These are phyloP conservation scores for Sphenostylis stenocarpa DNA, from an alignment of 306 rosid genomes.

Conservation along the genomic window DNA sequence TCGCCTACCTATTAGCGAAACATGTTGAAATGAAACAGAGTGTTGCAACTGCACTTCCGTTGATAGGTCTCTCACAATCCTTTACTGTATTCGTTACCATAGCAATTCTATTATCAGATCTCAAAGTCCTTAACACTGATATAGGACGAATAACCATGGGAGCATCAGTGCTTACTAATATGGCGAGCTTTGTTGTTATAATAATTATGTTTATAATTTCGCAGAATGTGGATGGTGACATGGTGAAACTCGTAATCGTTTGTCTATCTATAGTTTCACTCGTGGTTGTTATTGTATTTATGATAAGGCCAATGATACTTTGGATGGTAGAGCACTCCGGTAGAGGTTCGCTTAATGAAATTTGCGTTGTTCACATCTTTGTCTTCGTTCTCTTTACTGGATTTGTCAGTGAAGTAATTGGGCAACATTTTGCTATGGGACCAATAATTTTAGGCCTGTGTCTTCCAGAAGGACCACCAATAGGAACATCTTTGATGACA, in stretches of 20 bases:
- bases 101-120: constrained; percentile 49
- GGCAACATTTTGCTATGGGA: constrained; percentile 61
- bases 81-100: constrained; percentile 46
- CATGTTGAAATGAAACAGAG: constrained; percentile 21
- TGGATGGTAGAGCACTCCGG: constrained; percentile 30
- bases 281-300: not conserved
- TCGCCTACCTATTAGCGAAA: not conserved
- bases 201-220: constrained; percentile 5
- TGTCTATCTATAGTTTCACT: constrained; percentile 25
- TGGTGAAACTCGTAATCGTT: not conserved
- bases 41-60: constrained; percentile 27
- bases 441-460: constrained; percentile 55
- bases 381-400: constrained; percentile 34
- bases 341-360: constrained; percentile 37
- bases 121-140: constrained; percentile 58
- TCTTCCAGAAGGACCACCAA: constrained; percentile 66
- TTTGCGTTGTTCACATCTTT: constrained; percentile 20
- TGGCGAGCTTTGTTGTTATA: constrained; percentile 21
- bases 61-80: constrained; percentile 42
- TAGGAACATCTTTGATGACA: constrained; percentile 49
- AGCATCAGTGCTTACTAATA: constrained; percentile 43
- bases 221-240: not conserved
- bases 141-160: constrained; percentile 60
- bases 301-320: constrained; percentile 35
- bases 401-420: constrained; percentile 44